These are phyloP conservation scores for Apostasia ramifera DNA, from an alignment of 106 monocot species.

Conservation along the genomic window DNA sequence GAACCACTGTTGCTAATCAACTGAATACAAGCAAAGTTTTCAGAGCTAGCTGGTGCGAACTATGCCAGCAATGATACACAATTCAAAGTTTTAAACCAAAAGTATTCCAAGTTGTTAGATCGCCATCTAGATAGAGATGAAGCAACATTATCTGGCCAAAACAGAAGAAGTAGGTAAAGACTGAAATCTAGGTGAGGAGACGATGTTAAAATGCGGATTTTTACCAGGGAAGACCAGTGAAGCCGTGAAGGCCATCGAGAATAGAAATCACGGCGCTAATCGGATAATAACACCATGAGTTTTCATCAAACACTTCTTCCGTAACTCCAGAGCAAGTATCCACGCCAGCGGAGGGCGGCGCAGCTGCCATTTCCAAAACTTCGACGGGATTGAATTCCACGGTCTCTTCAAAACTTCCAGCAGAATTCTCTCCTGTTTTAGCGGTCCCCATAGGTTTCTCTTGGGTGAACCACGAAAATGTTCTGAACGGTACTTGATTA, in stretches of 20 bases:
- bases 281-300: constrained; percentile 29
- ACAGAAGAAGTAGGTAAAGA: neutral
- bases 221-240: constrained; percentile 79
- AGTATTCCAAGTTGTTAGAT: neutral
- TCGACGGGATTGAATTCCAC: constrained; percentile 4
- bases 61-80: neutral
- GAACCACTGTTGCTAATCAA: too few species aligned
- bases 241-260: constrained; percentile 60
- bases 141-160: neutral
- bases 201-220: neutral
- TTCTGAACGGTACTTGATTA: neutral
- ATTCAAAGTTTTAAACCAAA: neutral
- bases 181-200: too few species aligned
- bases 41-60: neutral
- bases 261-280: constrained; percentile 24
- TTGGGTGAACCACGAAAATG: constrained; percentile 5
- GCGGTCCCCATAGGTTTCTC: neutral
- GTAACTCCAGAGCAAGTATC: constrained; percentile 5
- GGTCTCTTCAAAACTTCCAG: neutral
- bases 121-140: neutral
- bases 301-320: constrained; percentile 14
- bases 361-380: constrained; percentile 8
- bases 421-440: neutral
- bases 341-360: constrained; percentile 2
- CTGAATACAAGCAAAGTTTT: too few species aligned